Evolutionary conservation across 2,329 filamentous ascomycete genomes (phyloP).

Genomic region (Ampelomyces quisqualis): DNA sequence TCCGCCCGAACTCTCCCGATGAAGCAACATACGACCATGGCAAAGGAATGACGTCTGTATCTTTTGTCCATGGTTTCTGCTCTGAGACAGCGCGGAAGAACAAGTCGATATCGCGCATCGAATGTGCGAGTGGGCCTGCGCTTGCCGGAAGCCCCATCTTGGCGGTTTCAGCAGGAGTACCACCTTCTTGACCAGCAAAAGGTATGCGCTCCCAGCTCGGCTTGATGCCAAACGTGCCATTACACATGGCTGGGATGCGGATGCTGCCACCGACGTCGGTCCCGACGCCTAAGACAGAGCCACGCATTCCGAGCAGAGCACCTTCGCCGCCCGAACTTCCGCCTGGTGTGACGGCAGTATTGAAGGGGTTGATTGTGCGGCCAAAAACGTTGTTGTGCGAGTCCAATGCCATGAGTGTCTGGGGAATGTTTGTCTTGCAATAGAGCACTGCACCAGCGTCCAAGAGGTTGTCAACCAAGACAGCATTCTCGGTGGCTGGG

Average conservation of each 20-base stretch:
- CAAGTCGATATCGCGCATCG: conserved; percentile 54
- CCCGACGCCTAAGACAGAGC: conserved; percentile 54
- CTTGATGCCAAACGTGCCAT: conserved; percentile 53
- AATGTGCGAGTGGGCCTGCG: conserved; percentile 51
- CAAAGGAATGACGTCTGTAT: conserved; percentile 47
- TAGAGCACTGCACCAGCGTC: conserved; percentile 52
- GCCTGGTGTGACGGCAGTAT: conserved; percentile 52
- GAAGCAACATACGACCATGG: conserved; percentile 39
- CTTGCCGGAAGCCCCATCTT: conserved; percentile 49
- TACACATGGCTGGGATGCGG: conserved; percentile 54
- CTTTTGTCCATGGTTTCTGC: conserved; percentile 54
- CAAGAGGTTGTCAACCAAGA: conserved; percentile 49
- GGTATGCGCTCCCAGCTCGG: conserved; percentile 52
- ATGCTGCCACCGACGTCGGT: conserved; percentile 59
- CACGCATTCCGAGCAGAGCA: conserved; percentile 52
- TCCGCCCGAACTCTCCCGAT: conserved; percentile 17
- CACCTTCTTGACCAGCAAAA: conserved; percentile 55
- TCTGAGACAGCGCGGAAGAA: conserved; percentile 57
- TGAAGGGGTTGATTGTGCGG: conserved; percentile 52
- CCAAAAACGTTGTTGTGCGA: conserved; percentile 55
- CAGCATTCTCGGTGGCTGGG: conserved; percentile 41
- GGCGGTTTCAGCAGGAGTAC: conserved; percentile 49
- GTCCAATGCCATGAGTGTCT: conserved; percentile 56
- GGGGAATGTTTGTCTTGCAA: conserved; percentile 58
- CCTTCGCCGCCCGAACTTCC: conserved; percentile 57